Conservation (phyloP, 805 yeast species). For the Candida piceae region DNA sequence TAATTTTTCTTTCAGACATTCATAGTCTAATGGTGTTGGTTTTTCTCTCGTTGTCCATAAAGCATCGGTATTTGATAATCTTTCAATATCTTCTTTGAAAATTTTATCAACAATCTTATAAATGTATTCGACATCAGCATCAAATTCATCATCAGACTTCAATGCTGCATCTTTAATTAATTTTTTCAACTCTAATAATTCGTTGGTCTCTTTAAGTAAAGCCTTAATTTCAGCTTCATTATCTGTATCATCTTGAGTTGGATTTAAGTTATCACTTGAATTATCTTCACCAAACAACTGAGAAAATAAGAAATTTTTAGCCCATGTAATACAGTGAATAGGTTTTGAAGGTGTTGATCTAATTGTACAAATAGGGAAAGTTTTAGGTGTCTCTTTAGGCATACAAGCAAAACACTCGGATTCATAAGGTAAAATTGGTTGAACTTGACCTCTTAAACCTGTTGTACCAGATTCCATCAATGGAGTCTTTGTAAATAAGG, state of each 20-base stretch:
- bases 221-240: conserved; percentile 61
- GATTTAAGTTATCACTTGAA: conserved; percentile 22
- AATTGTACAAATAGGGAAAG: conserved; percentile 94
- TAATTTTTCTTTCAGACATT: conserved; percentile 4
- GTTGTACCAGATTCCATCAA: conserved; percentile 93
- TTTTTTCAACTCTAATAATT: conserved; percentile 45
- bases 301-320: conserved; percentile 80
- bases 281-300: conserved; percentile 64
- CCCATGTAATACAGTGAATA: conserved; percentile 96
- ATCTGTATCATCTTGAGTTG: conserved; percentile 49
- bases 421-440: conserved; percentile 75
- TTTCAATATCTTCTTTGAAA: conserved; percentile 71
- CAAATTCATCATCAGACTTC: conserved; percentile 17
- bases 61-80: conserved; percentile 63
- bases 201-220: conserved; percentile 62
- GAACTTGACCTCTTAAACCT: conserved; percentile 91
- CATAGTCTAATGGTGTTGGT: conserved; percentile 58
- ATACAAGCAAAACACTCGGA: conserved; percentile 95
- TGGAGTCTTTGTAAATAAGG: conserved; percentile 67
- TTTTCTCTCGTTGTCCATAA: conserved; percentile 70
- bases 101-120: conserved; percentile 51
- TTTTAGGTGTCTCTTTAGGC: conserved; percentile 79
- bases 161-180: conserved; percentile 23
- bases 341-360: conserved; percentile 96
- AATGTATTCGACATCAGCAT: conserved; percentile 21